These are phyloP conservation scores for Botryotinia narcissicola DNA, from an alignment of 2,329 filamentous ascomycete genomes.

Conservation along the genomic window DNA sequence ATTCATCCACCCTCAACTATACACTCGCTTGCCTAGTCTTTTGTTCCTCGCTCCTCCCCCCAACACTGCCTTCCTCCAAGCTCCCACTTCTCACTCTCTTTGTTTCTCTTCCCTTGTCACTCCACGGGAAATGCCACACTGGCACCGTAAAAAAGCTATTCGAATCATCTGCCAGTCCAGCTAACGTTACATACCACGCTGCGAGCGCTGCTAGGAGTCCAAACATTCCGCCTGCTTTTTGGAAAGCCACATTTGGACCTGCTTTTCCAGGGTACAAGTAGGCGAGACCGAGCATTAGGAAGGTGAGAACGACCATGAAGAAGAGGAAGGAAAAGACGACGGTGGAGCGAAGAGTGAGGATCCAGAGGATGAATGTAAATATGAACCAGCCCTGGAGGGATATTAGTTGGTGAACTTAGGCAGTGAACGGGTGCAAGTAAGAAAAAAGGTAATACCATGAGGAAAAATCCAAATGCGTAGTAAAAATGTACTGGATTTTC, in stretches of 20 bases:
- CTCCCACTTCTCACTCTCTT: neutral
- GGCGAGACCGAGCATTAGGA: neutral
- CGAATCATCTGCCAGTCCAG: neutral
- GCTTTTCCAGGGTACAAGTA: neutral
- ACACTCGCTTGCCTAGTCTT: neutral
- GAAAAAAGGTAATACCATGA: neutral
- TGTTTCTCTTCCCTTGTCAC: neutral
- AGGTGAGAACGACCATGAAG: neutral
- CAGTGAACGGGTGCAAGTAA: rapidly evolving
- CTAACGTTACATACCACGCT: neutral
- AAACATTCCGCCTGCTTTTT: neutral
- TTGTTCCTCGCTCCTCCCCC: neutral
- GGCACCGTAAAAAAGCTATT: neutral
- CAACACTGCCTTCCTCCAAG: neutral
- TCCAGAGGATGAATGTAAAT: neutral
- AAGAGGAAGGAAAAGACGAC: neutral
- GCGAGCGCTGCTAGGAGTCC: neutral
- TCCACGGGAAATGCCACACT: neutral
- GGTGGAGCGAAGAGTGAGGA: neutral
- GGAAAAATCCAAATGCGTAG: neutral
- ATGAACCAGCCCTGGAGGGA: neutral
- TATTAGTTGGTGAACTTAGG: neutral
- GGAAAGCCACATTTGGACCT: neutral
- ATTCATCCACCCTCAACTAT: neutral
- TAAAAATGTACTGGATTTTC: neutral